Evolutionary conservation across 2,329 filamentous ascomycete genomes (phyloP).

Genomic region (Monilinia fructigena): DNA sequence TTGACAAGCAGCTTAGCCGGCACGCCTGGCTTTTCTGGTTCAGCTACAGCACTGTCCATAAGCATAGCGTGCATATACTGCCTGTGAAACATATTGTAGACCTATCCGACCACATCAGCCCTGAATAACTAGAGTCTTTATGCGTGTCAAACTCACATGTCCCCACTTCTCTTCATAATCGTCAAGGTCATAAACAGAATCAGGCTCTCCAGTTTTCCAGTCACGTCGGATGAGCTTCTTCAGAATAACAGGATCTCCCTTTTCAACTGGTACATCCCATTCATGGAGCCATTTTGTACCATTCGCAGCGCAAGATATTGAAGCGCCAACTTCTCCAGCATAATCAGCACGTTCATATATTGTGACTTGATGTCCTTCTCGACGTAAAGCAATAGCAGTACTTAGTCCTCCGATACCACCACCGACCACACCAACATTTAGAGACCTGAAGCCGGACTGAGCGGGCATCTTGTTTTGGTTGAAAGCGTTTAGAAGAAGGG

Average conservation of each 20-base stretch:
- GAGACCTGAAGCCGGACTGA: slow-evolving; percentile 13
- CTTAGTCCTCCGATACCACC: slow-evolving; percentile 47
- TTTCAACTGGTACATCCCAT: slow-evolving; percentile 62
- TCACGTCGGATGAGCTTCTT: slow-evolving; percentile 66
- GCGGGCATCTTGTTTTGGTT: slow-evolving; percentile 3
- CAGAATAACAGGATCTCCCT: slow-evolving; percentile 63
- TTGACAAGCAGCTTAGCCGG: slow-evolving; percentile 57
- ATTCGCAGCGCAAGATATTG: slow-evolving; percentile 66
- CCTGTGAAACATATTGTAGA: slow-evolving; percentile 68
- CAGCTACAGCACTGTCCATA: slow-evolving; percentile 56
- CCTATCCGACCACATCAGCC: slow-evolving; percentile 27
- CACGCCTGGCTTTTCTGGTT: slow-evolving; percentile 51
- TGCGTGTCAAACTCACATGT: slow-evolving; percentile 42
- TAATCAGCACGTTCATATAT: slow-evolving; percentile 66
- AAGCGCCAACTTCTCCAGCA: slow-evolving; percentile 64
- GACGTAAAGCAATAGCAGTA: slow-evolving; percentile 50
- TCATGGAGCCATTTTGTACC: slow-evolving; percentile 67
- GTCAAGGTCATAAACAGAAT: slow-evolving; percentile 45
- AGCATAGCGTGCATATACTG: slow-evolving; percentile 67
- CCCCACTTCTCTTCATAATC: slow-evolving; percentile 66
- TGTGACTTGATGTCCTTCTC: slow-evolving; percentile 54
- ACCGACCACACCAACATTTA: slow-evolving; percentile 25
- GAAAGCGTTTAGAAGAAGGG: background rate
- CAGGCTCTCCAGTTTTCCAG: slow-evolving; percentile 65
- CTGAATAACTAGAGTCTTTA: background rate